A percentile compares a stretch with the other conserved stretches of the same genome.
phyloP scores from a whole-genome alignment of 495 filamentous ascomycete species.

The Penicillium macrosclerotiorum region DNA sequence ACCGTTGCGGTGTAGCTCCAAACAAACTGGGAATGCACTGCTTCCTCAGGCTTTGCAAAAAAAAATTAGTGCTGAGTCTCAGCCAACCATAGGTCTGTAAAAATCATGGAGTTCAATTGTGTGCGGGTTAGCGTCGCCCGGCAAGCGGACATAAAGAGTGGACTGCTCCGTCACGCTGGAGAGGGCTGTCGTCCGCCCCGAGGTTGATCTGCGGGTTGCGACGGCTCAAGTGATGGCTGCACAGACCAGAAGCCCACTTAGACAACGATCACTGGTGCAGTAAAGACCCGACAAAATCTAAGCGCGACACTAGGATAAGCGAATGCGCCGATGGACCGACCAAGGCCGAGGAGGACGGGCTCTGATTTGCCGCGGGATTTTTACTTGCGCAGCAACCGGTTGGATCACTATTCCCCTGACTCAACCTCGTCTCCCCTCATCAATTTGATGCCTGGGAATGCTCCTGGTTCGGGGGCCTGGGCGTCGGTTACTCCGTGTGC shows the following conservation, averaged over 20 bases:
- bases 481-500: no score
- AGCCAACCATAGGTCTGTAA: not conserved
- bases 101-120: no score
- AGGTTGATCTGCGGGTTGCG: constrained; percentile 5
- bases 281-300: not conserved
- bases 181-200: not conserved
- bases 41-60: no score
- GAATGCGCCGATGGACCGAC: not conserved
- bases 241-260: not conserved
- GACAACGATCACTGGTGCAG: constrained; percentile 3
- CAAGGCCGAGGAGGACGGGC: not conserved
- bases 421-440: no score
- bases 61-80: not conserved
- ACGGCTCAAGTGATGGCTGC: constrained; percentile 3
- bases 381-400: not conserved
- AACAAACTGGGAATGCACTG: no score
- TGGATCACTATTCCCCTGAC: no score
- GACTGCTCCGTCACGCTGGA: not conserved
- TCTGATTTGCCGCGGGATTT: not conserved
- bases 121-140: constrained; percentile 2
- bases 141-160: not conserved
- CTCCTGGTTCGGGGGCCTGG: no score
- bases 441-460: no score
- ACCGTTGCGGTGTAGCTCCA: constrained; percentile 2
- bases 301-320: constrained; percentile 2